Base-by-base conservation (phyloP, 345 rosid genomes). In the Salix caprea region DNA sequence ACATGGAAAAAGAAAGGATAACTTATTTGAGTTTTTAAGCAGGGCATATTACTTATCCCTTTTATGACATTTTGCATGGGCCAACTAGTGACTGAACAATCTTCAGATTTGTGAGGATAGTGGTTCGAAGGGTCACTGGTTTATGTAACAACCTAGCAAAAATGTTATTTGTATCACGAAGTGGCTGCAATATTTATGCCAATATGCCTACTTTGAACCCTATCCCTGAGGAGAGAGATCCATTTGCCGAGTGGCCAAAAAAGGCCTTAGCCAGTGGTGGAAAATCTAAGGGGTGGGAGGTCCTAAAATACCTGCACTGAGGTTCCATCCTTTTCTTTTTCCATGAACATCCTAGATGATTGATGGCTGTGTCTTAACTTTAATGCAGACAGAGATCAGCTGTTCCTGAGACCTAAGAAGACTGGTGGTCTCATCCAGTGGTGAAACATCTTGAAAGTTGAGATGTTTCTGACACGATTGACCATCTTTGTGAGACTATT, bases 1-100 rank as follows among this genome's bases (percentile, higher is more conserved):
- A 52, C 58, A 52, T 52, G 23, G 85, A 70, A 60, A 65, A 73
- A 82, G 76, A 60, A 15, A 48, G 67, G 73, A 79, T 80, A 48
- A 84, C 48, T 52, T 54, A 15, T 52, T 14, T 12, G 11, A 52
- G 23, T 56, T 40, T 52, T 71, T 52, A 50, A 71, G 60, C 54
- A 67, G 37, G 5, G 42, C 64, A 64, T 19, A 4, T 62, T 64
- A 75, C 42, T 30, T 56, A 14, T 54, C 8, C 14, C 39, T 40
- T 52, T 42, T 48, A 32, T 76, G 30, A 30, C 42, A 30, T 18
- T 5, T 66, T 71, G 65, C 76, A 40, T 67, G 58, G 48, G 54
- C 76, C 69, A 24, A 67, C 32, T 64, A 56, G 58, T 74, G 44
- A 19, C 70, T 37, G 32, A 50, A 71, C 48, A 48, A 19, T 52